Conservation (phyloP, 2,329 filamentous ascomycete species). For the Fusarium penzigii region DNA sequence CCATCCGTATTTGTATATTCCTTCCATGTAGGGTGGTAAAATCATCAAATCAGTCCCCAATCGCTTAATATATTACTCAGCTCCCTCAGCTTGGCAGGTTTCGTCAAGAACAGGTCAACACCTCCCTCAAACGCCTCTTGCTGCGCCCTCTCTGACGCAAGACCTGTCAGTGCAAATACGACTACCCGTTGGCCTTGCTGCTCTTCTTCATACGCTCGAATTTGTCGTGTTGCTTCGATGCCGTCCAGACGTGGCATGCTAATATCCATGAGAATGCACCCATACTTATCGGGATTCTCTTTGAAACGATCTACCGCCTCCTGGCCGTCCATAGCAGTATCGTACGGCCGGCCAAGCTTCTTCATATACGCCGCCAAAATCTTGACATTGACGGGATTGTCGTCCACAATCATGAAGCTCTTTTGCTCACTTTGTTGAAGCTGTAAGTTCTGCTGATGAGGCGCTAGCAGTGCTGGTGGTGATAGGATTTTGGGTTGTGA, state of each 20-base stretch:
- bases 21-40: not conserved
- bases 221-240: slow-evolving; percentile 48
- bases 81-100: slow-evolving; percentile 49
- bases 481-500: not conserved
- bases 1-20: no score
- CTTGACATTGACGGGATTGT: slow-evolving; percentile 24
- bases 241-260: slow-evolving; percentile 60
- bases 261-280: slow-evolving; percentile 48
- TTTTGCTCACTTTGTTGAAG: not conserved
- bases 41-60: slow-evolving; percentile 4
- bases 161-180: slow-evolving; percentile 55
- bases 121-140: slow-evolving; percentile 54
- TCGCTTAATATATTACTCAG: slow-evolving; percentile 27
- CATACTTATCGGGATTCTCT: slow-evolving; percentile 23
- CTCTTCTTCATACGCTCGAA: slow-evolving; percentile 49
- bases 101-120: slow-evolving; percentile 56
- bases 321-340: slow-evolving; percentile 35
- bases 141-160: slow-evolving; percentile 49
- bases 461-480: not conserved
- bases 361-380: slow-evolving; percentile 33
- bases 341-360: slow-evolving; percentile 32
- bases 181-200: slow-evolving; percentile 41
- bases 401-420: slow-evolving; percentile 23
- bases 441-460: not conserved
- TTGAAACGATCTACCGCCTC: slow-evolving; percentile 35